A percentile compares a stretch with the other conserved stretches of the same genome.
Evolutionary conservation across 306 rosid genomes (phyloP).

Genomic region (Cotoneaster glaucophyllus): DNA sequence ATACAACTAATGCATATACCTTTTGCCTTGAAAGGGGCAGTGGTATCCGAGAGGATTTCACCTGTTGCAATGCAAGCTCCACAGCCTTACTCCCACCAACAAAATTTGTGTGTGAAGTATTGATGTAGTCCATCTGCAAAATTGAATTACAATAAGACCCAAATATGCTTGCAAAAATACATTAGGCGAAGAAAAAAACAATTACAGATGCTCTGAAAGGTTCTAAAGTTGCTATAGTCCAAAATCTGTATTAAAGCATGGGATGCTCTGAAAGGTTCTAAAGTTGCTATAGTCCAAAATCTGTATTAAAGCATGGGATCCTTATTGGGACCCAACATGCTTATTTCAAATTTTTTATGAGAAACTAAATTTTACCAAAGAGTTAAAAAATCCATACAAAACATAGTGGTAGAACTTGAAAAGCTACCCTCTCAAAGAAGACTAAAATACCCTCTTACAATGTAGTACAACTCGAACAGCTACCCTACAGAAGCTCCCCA

Average conservation of each 20-base stretch:
- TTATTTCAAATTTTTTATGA: not conserved
- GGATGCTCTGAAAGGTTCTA: not conserved
- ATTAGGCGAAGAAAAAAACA: not conserved
- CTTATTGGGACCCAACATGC: not conserved
- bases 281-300: not conserved
- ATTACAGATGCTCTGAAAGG: not conserved
- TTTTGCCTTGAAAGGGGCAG: constrained; percentile 57
- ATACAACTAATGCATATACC: constrained; percentile 36
- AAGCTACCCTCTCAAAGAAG: not conserved
- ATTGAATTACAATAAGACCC: constrained; percentile 8
- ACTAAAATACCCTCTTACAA: not conserved
- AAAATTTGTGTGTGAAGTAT: constrained; percentile 96
- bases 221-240: not conserved
- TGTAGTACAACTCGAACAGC: not conserved
- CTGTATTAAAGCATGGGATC: not conserved
- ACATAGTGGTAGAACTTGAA: not conserved
- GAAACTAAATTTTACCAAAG: not conserved
- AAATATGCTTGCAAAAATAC: not conserved
- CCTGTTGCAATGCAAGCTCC: constrained; percentile 71
- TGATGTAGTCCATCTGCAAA: constrained; percentile 94
- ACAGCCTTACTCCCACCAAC: constrained; percentile 94
- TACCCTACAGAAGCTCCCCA: not conserved
- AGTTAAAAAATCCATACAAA: not conserved
- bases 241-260: not conserved
- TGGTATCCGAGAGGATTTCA: constrained; percentile 63